Base-by-base conservation (phyloP, 139 green algal species). In the Picochlorum sp. region DNA sequence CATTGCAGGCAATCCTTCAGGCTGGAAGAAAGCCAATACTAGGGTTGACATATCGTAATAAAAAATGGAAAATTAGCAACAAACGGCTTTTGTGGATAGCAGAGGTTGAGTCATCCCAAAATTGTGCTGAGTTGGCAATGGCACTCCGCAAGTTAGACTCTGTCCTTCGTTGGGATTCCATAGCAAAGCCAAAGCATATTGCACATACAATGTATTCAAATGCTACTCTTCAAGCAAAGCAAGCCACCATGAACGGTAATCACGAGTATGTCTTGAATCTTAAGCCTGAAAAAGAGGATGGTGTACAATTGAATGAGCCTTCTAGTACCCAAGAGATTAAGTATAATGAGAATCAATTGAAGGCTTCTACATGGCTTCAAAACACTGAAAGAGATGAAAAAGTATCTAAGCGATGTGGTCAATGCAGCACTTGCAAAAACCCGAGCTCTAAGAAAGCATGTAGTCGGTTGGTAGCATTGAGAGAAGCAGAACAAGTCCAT, bases 91-190 rank as follows among this genome's bases (percentile, higher is more conserved):
- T 20, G 3, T 83, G 76, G 76, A 16, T 50, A 7, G 65, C 65
- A 3, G 53, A 28, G 13, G 50, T 59, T 16, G 51, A 83, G 65
- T n/a, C 9, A 4, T 64, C 57, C 7, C 7, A 22, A 24, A 77
- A 61, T 1, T 50, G 35, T 2, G 40, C 64, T 18, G 35, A 76
- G 57, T 61, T 83, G 39, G 76, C 65, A 4, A 33, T 81, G 49
- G 44, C 45, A 29, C 61, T 83, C 39, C 61, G 76, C 3, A 54
- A 68, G 22, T 50, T 83, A 39, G 73, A 83, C 25, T 33, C 56
- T 3, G 41, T 54, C 24, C 45, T 83, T 33, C 57, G 30, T 9
- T 51, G 33, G 45, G 50, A 56, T 25, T n/a, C 32, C 4, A 39
- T 45, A 47, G 45, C 16, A 16, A 47, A 56, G 50, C 59, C 50